Percentiles rank a stretch among this genome's conserved stretches.
Conservation (phyloP, 257 asterid genomes). For the Nicotiana tomentosiformis region DNA sequence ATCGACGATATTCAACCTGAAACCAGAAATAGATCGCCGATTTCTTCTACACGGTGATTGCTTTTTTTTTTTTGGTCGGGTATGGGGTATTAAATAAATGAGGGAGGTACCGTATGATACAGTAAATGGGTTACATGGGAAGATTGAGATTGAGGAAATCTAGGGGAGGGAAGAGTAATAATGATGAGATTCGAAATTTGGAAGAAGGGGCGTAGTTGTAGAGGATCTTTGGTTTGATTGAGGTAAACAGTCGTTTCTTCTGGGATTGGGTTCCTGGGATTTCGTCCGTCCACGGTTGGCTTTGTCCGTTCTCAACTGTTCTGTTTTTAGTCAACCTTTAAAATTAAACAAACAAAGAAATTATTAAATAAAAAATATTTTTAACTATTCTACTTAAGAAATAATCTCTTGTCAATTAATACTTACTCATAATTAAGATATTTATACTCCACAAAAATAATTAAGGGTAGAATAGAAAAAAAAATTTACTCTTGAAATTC, state of each 20-base stretch:
- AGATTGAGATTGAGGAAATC: slow-evolving; percentile 15
- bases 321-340: too few relatives aligned
- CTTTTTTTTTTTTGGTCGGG: not conserved
- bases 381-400: too few relatives aligned
- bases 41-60: not conserved
- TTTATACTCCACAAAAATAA: too few relatives aligned
- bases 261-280: not conserved
- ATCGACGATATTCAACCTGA: slow-evolving; percentile 15
- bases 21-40: not conserved
- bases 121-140: not conserved
- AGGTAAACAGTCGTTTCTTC: not conserved
- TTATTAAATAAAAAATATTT: too few relatives aligned
- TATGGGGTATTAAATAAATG: not conserved
- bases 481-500: too few relatives aligned
- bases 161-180: slow-evolving; percentile 11
- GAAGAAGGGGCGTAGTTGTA: not conserved
- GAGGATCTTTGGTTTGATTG: not conserved
- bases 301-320: not conserved
- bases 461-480: too few relatives aligned
- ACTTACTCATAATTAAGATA: too few relatives aligned
- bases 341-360: too few relatives aligned
- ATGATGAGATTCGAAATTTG: slow-evolving; percentile 48
- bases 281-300: not conserved
- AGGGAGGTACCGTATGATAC: not conserved
- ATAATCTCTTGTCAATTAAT: too few relatives aligned